Base-by-base conservation (phyloP, 2,329 filamentous ascomycete species). In the Calonectria ilicicola region DNA sequence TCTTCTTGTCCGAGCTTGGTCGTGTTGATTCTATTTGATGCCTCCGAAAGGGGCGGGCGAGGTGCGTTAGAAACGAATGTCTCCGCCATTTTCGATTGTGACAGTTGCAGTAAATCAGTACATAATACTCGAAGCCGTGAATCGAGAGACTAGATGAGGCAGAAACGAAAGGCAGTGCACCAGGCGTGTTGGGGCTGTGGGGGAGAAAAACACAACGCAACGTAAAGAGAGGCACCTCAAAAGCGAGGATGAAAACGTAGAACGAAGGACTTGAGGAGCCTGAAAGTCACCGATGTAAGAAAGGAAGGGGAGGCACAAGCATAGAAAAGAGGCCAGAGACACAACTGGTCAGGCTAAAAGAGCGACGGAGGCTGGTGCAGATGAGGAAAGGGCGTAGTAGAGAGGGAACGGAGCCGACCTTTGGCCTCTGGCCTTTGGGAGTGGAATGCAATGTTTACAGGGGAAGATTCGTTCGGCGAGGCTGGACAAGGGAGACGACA, bases 1-100 rank as follows among this genome's bases (percentile, higher is more conserved):
- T 76, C 69, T 35, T 82, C 78, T 58, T 78, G 69, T 62, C 76
- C 67, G 46, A 80, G 77, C 72, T 81, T 81, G 21, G 81, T 79
- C 29, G 86, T 85, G 77, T 89, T 89, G 75, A 87, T 82, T 75
- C 87, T 85, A 73, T 86, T 83, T 29, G 84, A 85, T 26, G 87
- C 86, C 79, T 90, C 88, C 40, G 83, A 83, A 53, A 90, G 81
- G 51, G 88, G 88, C 65, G 82, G 78, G 69, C 85, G 85, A 67
- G 74, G 26, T 72, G 74, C 65, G 66, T 77, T 80, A 72, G 80
- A 76, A 76, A 78, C 78, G 73, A 77, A 77, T 44, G 75, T 74
- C 58, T 85, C 83, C 67, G 84, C 78, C 81, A 83, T 83, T 74
- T 42, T 81, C 32, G 63, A 76, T 71, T 67, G 77, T 72, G 69